A percentile compares a stretch with the other conserved stretches of the same genome.
Conservation (phyloP, 345 rosid genomes). For the Citrus mangshanensis region DNA sequence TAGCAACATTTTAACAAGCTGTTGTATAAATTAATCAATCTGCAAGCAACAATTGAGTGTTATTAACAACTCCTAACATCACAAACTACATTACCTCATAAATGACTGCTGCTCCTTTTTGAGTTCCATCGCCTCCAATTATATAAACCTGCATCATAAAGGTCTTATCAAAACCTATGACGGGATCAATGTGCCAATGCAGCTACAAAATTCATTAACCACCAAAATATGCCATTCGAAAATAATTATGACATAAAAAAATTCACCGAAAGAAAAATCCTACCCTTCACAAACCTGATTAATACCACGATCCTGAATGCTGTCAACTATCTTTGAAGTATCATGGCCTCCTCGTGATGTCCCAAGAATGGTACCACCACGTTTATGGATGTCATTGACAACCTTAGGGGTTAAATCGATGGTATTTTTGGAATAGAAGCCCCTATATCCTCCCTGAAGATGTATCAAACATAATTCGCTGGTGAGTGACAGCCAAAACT, state of each 20-base stretch:
- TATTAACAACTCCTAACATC: neutral
- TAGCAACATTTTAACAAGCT: neutral
- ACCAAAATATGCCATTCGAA: neutral
- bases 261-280: neutral
- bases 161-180: slow-evolving; percentile 5
- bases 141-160: slow-evolving; percentile 57
- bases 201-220: neutral
- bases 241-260: neutral
- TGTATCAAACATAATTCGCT: neutral
- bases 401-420: slow-evolving; percentile 57
- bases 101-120: slow-evolving; percentile 76
- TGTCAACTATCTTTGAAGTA: slow-evolving; percentile 82
- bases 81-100: slow-evolving; percentile 51
- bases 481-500: neutral
- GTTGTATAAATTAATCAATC: slow-evolving; percentile 1
- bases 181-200: neutral
- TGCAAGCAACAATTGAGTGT: neutral
- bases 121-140: slow-evolving; percentile 94
- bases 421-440: slow-evolving; percentile 80
- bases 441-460: slow-evolving; percentile 84
- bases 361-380: slow-evolving; percentile 86
- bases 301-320: slow-evolving; percentile 92
- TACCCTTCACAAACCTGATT: slow-evolving; percentile 55
- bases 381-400: slow-evolving; percentile 87
- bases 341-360: slow-evolving; percentile 96